These are phyloP conservation scores for Nakaseomyces uthaithaninus DNA, from an alignment of 1,139 yeast genomes.

Conservation along the genomic window DNA sequence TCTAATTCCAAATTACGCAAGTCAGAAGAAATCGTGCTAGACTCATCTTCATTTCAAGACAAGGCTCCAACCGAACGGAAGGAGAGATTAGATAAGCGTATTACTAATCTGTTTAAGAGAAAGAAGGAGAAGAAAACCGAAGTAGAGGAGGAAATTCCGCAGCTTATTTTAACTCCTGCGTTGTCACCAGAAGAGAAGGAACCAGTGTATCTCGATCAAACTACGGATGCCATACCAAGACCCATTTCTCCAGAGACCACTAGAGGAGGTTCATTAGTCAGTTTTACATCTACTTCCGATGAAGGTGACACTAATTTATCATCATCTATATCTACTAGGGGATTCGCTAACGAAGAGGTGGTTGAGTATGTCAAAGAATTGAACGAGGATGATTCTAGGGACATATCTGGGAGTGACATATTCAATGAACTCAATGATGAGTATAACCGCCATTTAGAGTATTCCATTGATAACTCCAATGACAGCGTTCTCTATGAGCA, in stretches of 20 bases:
- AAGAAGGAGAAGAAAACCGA: constrained; percentile 2
- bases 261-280: constrained; percentile 4
- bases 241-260: constrained; percentile 4
- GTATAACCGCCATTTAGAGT: constrained; percentile 4
- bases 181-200: constrained; percentile 4
- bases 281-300: constrained; percentile 2
- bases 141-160: neutral
- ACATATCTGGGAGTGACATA: constrained; percentile 2
- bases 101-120: constrained; percentile 3
- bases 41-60: neutral
- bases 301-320: neutral
- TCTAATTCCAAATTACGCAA: neutral
- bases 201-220: neutral
- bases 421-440: constrained; percentile 4
- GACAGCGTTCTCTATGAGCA: constrained; percentile 1
- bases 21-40: neutral
- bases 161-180: neutral
- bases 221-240: neutral
- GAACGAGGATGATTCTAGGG: constrained; percentile 5
- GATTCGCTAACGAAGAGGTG: neutral
- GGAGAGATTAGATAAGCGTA: neutral
- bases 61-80: neutral
- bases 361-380: constrained; percentile 3
- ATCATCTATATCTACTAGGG: neutral
- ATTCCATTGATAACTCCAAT: constrained; percentile 4